Conservation (phyloP, 257 asterid species). For the Fraxinus anomala region DNA sequence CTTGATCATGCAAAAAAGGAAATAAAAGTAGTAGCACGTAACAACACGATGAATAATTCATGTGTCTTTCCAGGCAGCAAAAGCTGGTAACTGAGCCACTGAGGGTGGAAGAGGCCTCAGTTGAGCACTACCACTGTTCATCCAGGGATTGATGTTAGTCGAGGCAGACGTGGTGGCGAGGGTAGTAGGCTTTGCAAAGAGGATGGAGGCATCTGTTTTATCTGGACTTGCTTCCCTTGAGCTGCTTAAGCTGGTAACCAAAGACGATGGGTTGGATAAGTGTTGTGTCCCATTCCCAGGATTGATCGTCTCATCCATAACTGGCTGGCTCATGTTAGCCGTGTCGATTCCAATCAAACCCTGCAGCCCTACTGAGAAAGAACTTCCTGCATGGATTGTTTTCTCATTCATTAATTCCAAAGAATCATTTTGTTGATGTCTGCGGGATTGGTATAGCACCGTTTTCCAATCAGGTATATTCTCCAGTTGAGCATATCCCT, state of each 20-base stretch:
- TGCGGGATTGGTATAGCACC: slow-evolving; percentile 30
- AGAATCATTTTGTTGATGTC: slow-evolving; percentile 26
- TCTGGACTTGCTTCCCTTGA: slow-evolving; percentile 83
- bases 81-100: slow-evolving; percentile 67
- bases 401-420: slow-evolving; percentile 26
- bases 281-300: slow-evolving; percentile 24
- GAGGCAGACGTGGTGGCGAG: neutral
- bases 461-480: slow-evolving; percentile 41
- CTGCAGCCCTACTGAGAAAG: slow-evolving; percentile 43
- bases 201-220: slow-evolving; percentile 33
- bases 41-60: slow-evolving; percentile 19
- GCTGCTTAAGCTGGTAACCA: slow-evolving; percentile 72
- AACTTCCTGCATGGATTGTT: slow-evolving; percentile 21
- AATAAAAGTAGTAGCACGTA: slow-evolving; percentile 6
- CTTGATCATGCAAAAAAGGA: slow-evolving; percentile 33
- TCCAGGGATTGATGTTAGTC: slow-evolving; percentile 39
- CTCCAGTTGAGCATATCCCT: slow-evolving; percentile 6
- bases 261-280: slow-evolving; percentile 59
- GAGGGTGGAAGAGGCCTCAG: slow-evolving; percentile 51
- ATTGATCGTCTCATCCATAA: slow-evolving; percentile 24
- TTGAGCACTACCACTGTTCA: slow-evolving; percentile 37
- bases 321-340: slow-evolving; percentile 18
- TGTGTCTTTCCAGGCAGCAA: slow-evolving; percentile 68
- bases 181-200: slow-evolving; percentile 12
- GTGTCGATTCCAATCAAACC: slow-evolving; percentile 46